Conservation (phyloP, 192 early-diverging fungal species). For the Gonapodya sp. region DNA sequence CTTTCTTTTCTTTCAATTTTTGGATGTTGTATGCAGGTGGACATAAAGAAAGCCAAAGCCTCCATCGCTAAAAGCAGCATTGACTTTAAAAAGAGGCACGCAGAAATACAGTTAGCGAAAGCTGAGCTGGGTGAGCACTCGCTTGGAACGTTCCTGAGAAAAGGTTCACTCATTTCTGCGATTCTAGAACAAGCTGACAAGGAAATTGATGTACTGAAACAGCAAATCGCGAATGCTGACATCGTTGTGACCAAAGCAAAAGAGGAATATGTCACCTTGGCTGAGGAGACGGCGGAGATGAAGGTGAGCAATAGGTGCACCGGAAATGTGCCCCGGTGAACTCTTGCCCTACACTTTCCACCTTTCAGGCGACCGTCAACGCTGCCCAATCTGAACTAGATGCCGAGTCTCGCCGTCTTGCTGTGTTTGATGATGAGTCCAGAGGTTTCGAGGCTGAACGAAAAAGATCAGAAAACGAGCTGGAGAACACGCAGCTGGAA, state of each 20-base stretch:
- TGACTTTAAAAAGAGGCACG: background rate
- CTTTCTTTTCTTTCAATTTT: background rate
- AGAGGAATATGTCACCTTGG: slow-evolving; percentile 18
- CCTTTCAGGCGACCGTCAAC: slow-evolving; percentile 23
- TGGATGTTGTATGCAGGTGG: background rate
- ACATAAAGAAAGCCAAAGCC: background rate
- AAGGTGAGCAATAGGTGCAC: background rate
- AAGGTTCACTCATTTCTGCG: slow-evolving; percentile 22
- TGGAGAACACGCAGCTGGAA: slow-evolving; percentile 64
- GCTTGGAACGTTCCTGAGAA: background rate
- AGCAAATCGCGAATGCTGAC: slow-evolving; percentile 37
- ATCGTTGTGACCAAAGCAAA: slow-evolving; percentile 35
- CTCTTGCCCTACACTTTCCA: background rate
- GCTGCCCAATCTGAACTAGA: slow-evolving; percentile 44
- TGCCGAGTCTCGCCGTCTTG: slow-evolving; percentile 52
- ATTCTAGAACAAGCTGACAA: slow-evolving; percentile 42
- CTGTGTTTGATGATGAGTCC: slow-evolving; percentile 70
- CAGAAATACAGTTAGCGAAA: background rate
- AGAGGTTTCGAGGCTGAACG: slow-evolving; percentile 54
- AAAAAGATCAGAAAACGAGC: slow-evolving; percentile 52
- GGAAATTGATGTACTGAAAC: slow-evolving; percentile 26
- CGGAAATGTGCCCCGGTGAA: too few relatives aligned
- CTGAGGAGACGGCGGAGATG: background rate
- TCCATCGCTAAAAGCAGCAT: background rate
- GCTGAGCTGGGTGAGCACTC: slow-evolving; percentile 4